A percentile compares a stretch with the other conserved stretches of the same genome.
These are phyloP conservation scores for Globisporangium nodosum DNA, from an alignment of 352 stramenopile genomes.

Conservation along the genomic window DNA sequence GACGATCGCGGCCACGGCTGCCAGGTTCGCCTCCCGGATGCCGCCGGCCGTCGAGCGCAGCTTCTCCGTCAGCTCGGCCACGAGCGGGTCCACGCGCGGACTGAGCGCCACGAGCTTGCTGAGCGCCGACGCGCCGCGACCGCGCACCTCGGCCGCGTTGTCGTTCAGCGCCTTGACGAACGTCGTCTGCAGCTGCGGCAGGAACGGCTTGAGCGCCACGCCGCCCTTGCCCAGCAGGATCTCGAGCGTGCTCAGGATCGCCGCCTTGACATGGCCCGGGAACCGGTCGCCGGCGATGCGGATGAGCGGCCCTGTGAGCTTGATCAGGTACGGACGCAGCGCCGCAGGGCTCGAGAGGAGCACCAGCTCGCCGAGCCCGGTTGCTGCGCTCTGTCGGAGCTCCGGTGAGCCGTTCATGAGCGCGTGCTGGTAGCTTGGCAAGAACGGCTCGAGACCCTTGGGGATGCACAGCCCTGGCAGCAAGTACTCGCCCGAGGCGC, in stretches of 20 bases:
- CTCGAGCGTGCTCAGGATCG: conserved; percentile 96
- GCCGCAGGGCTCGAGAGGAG: conserved; percentile 81
- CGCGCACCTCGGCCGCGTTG: conserved; percentile 89
- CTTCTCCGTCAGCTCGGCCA: conserved; percentile 93
- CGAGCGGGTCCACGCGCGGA: conserved; percentile 93
- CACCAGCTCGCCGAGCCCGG: conserved; percentile 96
- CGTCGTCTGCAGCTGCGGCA: conserved; percentile 99
- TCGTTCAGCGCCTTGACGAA: conserved; percentile 99
- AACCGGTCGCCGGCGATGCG: conserved; percentile 99
- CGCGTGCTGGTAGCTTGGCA: conserved; percentile 97
- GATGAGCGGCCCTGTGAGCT: conserved; percentile 96
- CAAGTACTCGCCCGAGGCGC: conserved; percentile 63
- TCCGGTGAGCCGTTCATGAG: conserved; percentile 94
- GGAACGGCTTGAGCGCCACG: conserved; percentile 96
- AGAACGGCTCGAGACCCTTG: conserved; percentile 93
- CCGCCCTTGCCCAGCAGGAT: conserved; percentile 97
- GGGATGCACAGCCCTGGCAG: conserved; percentile 74
- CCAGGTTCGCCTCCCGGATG: conserved; percentile 75
- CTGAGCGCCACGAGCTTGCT: conserved; percentile 92
- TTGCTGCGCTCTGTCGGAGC: conserved; percentile 87
- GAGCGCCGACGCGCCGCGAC: conserved; percentile 89
- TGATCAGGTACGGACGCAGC: conserved; percentile 97
- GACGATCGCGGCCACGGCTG: conserved; percentile 60
- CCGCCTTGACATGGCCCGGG: conserved; percentile 95
- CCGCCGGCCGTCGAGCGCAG: conserved; percentile 53